Base-by-base conservation (phyloP, 345 rosid species). In the Salix suchowensis region DNA sequence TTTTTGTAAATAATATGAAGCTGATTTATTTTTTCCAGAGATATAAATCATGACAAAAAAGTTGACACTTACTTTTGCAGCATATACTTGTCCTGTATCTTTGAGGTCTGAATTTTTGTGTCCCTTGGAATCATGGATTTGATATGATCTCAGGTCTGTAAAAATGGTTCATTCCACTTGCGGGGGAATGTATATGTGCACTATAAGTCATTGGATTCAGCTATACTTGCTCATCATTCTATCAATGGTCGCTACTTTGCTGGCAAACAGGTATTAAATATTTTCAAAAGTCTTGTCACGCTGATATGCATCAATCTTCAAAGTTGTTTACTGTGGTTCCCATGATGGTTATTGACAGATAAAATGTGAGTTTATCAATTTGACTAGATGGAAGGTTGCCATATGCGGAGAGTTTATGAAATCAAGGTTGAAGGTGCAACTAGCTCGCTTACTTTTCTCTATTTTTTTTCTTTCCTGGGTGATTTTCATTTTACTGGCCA, bases 401-500 rank as follows among this genome's bases (percentile, higher is more conserved):
- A 96, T 96, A 80, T 96, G 99, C 77, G 99, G 99, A 85, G 97
- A 96, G 74, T 96, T 82, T 76, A 92, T 91, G 96, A 93, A 87
- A 86, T 89, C 94, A 37, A 91, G 96, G 82, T 85, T 83, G 67
- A 86, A 86, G 94, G 98, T 91, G 86, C 72, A 79, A 39, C 71
- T 68, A 61, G 4, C 24, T 37, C 19, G 8, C 16, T 74, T 73
- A 69, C 67, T 67, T 72, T 26, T 23, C 67, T 64, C 40, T 74
- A 18, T 82, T 65, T 16, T 82, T 65, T 16, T 46, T 65, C 58
- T 44, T 26, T 28, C 18, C 9, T 37, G 14, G 7, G 62, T 55
- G 37, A 61, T 46, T 70, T 36, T 15, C 36, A 65, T 26, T 44
- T 50, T 3, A 67, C 2, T 12, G 5, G 30, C 28, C 60, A 19